Conservation (phyloP, 225 moss, liverwort and hornwort species). For the Asterella californica region DNA sequence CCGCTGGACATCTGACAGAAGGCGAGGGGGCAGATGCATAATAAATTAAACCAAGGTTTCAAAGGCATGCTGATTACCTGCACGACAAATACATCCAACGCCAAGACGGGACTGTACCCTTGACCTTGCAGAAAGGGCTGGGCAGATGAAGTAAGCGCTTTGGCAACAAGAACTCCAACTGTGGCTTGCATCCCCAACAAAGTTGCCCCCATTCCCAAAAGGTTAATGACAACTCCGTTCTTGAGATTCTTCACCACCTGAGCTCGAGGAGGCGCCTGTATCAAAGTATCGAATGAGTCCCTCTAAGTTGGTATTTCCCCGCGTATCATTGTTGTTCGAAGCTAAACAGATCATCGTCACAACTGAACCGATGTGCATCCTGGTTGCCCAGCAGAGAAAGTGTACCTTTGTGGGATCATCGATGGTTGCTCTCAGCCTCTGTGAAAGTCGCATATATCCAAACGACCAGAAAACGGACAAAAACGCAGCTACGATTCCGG, state of each 20-base stretch:
- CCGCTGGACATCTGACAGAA: not conserved
- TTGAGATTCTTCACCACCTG: constrained; percentile 92
- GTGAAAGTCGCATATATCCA: constrained; percentile 76
- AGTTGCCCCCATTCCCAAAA: constrained; percentile 79
- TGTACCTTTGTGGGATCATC: constrained; percentile 77
- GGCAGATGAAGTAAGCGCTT: constrained; percentile 85
- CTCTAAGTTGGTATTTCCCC: not conserved
- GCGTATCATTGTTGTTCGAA: not conserved
- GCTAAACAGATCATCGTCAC: not conserved
- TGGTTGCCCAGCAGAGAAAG: not conserved
- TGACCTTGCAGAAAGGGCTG: constrained; percentile 92
- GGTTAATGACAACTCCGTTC: constrained; percentile 81
- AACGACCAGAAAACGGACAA: constrained; percentile 96
- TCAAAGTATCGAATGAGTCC: not conserved
- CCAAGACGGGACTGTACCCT: constrained; percentile 85
- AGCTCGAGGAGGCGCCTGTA: constrained; percentile 86
- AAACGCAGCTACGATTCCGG: constrained; percentile 90
- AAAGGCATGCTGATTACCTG: constrained; percentile 57
- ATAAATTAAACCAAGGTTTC: not conserved
- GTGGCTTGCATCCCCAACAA: constrained; percentile 90
- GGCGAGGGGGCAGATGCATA: not conserved
- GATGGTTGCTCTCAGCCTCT: constrained; percentile 69
- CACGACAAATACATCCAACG: constrained; percentile 92
- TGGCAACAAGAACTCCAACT: constrained; percentile 89
- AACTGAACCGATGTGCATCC: not conserved